Percentiles rank a stretch among this genome's conserved stretches.
Evolutionary conservation across 164 flowering plant genomes (phyloP).

Genomic region (Liriodendron chinense): DNA sequence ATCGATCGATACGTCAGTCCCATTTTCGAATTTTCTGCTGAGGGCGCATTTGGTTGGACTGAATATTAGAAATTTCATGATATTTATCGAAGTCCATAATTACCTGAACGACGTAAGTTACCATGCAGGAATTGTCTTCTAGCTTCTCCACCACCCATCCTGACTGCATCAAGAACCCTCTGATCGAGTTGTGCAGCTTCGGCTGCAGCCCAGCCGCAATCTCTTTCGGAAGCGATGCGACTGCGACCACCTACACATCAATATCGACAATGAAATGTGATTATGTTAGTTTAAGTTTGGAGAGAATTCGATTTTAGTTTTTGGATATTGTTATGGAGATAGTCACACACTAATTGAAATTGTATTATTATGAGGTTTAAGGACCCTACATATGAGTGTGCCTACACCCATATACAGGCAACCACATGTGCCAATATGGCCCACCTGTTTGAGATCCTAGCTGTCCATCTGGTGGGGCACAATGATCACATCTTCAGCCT

Average conservation of each 20-base stretch:
- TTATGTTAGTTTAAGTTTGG: background rate
- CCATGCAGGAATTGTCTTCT: conserved; percentile 69
- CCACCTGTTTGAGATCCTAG: no score
- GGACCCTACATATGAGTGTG: no score
- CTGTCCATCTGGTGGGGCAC: no score
- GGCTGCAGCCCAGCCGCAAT: conserved; percentile 86
- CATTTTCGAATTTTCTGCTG: background rate
- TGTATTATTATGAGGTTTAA: no score
- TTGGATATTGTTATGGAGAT: no score
- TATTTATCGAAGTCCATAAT: background rate
- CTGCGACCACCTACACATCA: conserved; percentile 59
- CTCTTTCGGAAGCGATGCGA: conserved; percentile 86
- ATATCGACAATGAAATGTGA: background rate
- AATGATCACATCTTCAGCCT: no score
- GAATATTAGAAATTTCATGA: background rate
- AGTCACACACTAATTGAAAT: no score
- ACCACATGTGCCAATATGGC: no score
- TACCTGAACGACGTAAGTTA: conserved; percentile 88
- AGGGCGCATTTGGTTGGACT: background rate
- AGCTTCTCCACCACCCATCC: conserved; percentile 93
- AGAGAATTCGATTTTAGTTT: no score
- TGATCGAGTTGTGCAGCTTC: conserved; percentile 57
- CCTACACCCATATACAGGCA: no score
- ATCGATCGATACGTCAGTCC: background rate
- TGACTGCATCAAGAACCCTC: conserved; percentile 76